Conservation (phyloP, 1,284 basidiomycete genomes). For the Somion occarium region DNA sequence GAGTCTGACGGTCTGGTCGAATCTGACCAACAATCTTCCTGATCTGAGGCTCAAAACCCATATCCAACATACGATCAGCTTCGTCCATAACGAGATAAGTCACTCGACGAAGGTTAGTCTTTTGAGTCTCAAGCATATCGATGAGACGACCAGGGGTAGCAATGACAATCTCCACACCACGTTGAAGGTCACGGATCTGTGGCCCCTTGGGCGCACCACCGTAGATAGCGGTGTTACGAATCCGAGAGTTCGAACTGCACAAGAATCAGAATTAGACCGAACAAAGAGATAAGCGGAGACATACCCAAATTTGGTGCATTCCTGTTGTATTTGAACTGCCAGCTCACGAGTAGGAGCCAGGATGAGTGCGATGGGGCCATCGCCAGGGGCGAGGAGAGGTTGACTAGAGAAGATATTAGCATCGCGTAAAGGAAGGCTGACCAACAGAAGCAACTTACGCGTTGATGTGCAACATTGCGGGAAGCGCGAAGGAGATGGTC, state of each 20-base stretch:
- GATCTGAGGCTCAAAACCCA: constrained; percentile 99
- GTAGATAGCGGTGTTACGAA: constrained; percentile 98
- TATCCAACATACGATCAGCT: constrained; percentile 97
- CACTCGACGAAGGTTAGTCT: constrained; percentile 93
- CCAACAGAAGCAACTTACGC: constrained; percentile 52
- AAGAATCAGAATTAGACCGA: constrained; percentile 8
- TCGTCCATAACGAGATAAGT: constrained; percentile 99
- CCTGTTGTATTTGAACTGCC: constrained; percentile 97
- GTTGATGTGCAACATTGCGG: constrained; percentile 99
- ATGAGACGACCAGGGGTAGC: constrained; percentile 89
- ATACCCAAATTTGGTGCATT: constrained; percentile 96
- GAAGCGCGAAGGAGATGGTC: constrained; percentile 97
- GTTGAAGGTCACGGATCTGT: constrained; percentile 95
- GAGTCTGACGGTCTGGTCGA: constrained; percentile 91
- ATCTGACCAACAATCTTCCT: constrained; percentile 97
- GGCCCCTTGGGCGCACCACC: constrained; percentile 98
- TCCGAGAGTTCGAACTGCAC: constrained; percentile 84
- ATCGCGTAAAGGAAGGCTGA: constrained; percentile 8
- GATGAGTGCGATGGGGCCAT: constrained; percentile 96
- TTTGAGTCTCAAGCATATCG: constrained; percentile 93
- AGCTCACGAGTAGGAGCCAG: constrained; percentile 97
- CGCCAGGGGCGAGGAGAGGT: constrained; percentile 89
- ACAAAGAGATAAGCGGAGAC: constrained; percentile 18
- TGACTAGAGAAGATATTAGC: constrained; percentile 49
- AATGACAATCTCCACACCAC: constrained; percentile 95